Evolutionary conservation across 2,329 filamentous ascomycete genomes (phyloP), one percentile per base, ranked within the genome.

Genomic region (Arthrobotrys megalospora): DNA sequence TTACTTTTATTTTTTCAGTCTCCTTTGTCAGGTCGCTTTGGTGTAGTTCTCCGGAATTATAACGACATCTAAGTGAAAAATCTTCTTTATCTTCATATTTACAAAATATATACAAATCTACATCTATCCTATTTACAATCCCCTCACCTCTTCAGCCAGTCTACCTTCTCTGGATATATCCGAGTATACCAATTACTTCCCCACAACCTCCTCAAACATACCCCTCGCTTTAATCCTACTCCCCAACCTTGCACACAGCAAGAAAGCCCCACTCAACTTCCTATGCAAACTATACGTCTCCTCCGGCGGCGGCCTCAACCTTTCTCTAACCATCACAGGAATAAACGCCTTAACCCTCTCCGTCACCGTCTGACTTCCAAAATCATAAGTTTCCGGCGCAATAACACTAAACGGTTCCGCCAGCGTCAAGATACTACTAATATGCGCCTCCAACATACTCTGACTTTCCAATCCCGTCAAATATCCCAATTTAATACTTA

Each of bases 251-350:
- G 96, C 94, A 84, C 96, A 99, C 16, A 99, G 87, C 82, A 99
- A 85, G 83, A 99, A 99, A 0, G 96, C 96, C 0, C 96, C 96
- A 84, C 94, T 97, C 68, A 99, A 86, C 86, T 99, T 99, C 78
- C 96, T 89, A 85, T 99, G 96, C 82, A 99, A 85, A 83, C 92
- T 95, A 83, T 99, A 99, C 65, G 96, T 99, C 87, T 99, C 96
- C 85, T 99, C 96, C 0, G 96, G 96, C 24, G 96, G 96, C 24
- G 96, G 95, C 14, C 93, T 90, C 19, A 99, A 86, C 41, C 96
- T 87, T 86, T 99, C 96, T 71, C 90, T 89, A 55, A 99, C 88
- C 96, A 99, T 99, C 66, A 97, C 86, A 14, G 96, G 96, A 81
- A 99, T 98, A 66, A 97, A 88, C 2, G 87, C 89, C 82, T 94